Base-by-base conservation (phyloP, 1,284 basidiomycete genomes). In the Marasmius fiardii region DNA sequence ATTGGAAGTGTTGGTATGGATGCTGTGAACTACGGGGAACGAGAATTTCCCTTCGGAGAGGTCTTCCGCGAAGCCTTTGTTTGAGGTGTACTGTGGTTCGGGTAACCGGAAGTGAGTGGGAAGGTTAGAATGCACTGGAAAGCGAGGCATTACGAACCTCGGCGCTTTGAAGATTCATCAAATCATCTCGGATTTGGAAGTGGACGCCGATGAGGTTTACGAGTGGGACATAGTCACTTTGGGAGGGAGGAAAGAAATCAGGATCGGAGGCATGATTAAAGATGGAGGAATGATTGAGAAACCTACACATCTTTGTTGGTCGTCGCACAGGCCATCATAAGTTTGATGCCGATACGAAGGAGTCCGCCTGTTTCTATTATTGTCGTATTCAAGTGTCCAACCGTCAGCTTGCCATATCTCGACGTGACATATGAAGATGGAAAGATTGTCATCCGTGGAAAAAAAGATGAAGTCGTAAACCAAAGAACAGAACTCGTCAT, bases 41-140 rank as follows among this genome's bases (percentile, higher is more conserved):
- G 91, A 93, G 71, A 98, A 98, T 69, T 98, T 98, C 1, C 95
- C 95, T 71, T 98, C 95, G 0, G 93, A 92, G 8, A 98, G 76
- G 65, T 98, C 95, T 72, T 98, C 95, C 5, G 91, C 92, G 66
- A 92, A 98, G 4, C 95, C 95, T 72, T 98, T 98, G 74, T 96
- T 95, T 34, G 84, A 79, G 1, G 88, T 80, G 65, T 98, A 98
- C 89, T 93, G 39, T n/a, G 39, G 16, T 14, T 41, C 7, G 39
- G n/a, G 39, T 8, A 41, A 16, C 4, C 20, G n/a, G 7, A 6
- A 41, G 11, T 41, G n/a, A n/a, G n/a, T n/a, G n/a, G n/a, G n/a
- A n/a, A n/a, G 20, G 11, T 16, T 10, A 41, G 20, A 24, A 28
- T 45, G 26, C 3, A 33, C 26, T n/a, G n/a, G n/a, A n/a, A 24